phyloP scores from a whole-genome alignment of 345 rosid genomes.

The Clausena lansium region DNA sequence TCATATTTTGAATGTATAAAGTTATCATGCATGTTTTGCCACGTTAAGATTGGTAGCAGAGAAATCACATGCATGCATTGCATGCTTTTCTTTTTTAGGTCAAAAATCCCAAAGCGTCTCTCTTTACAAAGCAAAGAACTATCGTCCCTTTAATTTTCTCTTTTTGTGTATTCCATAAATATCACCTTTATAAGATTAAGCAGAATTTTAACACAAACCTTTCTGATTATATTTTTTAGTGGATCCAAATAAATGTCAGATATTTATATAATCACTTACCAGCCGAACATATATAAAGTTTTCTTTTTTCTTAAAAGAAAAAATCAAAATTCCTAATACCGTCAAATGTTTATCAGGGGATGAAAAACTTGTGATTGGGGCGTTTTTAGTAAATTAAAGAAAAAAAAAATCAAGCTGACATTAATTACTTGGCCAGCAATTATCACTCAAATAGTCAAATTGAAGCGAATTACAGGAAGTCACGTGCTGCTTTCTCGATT shows the following conservation, averaged over 20 bases:
- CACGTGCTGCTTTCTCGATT: constrained; percentile 26
- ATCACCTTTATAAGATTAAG: background rate
- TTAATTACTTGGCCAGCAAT: background rate
- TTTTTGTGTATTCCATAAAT: background rate
- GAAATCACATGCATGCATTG: background rate
- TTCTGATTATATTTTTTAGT: background rate
- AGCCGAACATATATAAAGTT: too few relatives aligned
- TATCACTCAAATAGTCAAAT: constrained; percentile 9
- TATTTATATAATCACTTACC: too few relatives aligned
- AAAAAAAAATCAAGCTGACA: background rate
- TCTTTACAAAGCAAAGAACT: background rate
- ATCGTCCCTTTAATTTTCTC: background rate
- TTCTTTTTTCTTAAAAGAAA: too few relatives aligned
- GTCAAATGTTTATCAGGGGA: too few relatives aligned
- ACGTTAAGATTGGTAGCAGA: too few relatives aligned
- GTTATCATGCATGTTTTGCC: background rate
- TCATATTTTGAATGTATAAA: background rate
- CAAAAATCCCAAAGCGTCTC: constrained; percentile 7
- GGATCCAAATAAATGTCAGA: too few relatives aligned
- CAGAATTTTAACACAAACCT: background rate
- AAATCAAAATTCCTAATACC: too few relatives aligned
- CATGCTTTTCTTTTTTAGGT: background rate
- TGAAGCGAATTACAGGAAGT: background rate
- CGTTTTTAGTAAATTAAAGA: too few relatives aligned
- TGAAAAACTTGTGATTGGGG: too few relatives aligned